Evolutionary conservation across 305 asterid genomes (phyloP), one percentile per base, ranked within the genome.

Genomic region (Fraxinus paxiana): DNA sequence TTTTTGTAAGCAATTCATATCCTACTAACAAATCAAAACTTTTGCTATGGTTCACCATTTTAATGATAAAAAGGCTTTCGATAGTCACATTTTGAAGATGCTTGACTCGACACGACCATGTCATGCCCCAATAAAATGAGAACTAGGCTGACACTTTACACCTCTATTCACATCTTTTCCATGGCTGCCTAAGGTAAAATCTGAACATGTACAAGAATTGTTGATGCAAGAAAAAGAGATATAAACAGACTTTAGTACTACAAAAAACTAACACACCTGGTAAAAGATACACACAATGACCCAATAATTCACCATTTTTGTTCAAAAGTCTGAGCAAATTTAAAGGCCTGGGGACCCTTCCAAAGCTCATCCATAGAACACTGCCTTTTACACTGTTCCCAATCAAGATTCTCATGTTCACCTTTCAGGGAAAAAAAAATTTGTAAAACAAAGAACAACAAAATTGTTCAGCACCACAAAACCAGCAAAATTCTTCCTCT

Each of bases 341-440:
- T 67, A 61, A 61, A 22, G 70, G 30, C 70, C 31, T 69, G 74
- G 74, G 74, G 74, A 28, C 74, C 74, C 80, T 59, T 38, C 28
- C 74, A 77, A 77, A 56, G 54, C 59, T 59, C 80, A 77, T 77
- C 73, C 26, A 20, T 59, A 20, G 80, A 77, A 77, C 73, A 59
- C 22, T 31, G 51, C 48, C 80, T 34, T 77, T 77, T 59, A 48
- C 56, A 33, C 74, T 69, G 43, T 28, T 76, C 37, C 79, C 79
- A 54, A 76, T 34, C 46, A 51, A 54, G 79, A 76, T 76, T 54
- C 51, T 76, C 83, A 73, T 48, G 22, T 78, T 37, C 79, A 72
- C 77, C 76, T 72, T 59, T 63, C 31, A 59, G 34, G 28, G 73
- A 24, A 24, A 76, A 17, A 28, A 4, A 33, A 22, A 7, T 2